Percentiles rank a stretch among this genome's conserved stretches.
These are phyloP conservation scores for Pseudogymnoascus sp. DNA, from an alignment of 2,329 filamentous ascomycete genomes.

Conservation along the genomic window DNA sequence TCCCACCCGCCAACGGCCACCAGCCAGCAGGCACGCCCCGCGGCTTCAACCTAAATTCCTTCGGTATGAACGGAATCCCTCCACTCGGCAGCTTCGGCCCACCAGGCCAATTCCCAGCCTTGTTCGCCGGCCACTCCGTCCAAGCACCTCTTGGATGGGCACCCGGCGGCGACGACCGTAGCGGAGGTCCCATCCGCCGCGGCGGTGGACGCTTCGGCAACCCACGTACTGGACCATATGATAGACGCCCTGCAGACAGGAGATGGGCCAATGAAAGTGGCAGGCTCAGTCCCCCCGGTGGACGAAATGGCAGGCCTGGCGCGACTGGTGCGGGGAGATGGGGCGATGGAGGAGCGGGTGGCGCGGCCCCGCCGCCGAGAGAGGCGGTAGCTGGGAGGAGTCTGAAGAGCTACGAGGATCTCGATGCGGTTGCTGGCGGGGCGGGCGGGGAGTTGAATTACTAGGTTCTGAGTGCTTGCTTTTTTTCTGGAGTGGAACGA, in stretches of 20 bases:
- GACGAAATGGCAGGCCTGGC: slow-evolving; percentile 43
- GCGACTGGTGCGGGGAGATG: slow-evolving; percentile 53
- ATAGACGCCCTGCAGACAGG: slow-evolving; percentile 56
- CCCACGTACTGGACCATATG: slow-evolving; percentile 63
- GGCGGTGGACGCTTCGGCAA: slow-evolving; percentile 58
- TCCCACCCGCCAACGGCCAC: slow-evolving; percentile 73
- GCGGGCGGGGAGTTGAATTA: slow-evolving; percentile 87
- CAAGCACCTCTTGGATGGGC: slow-evolving; percentile 43
- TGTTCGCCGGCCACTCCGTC: slow-evolving; percentile 48
- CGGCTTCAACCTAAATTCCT: slow-evolving; percentile 80
- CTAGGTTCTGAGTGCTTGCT: slow-evolving; percentile 34
- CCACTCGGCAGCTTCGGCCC: slow-evolving; percentile 53
- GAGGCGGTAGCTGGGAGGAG: slow-evolving; percentile 91
- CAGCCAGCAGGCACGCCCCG: slow-evolving; percentile 77
- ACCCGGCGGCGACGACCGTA: slow-evolving; percentile 46
- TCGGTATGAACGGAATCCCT: slow-evolving; percentile 53
- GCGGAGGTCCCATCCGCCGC: slow-evolving; percentile 61
- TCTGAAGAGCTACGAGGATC: slow-evolving; percentile 93
- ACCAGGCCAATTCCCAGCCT: slow-evolving; percentile 43
- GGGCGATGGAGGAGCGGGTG: slow-evolving; percentile 68
- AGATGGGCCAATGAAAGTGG: slow-evolving; percentile 42
- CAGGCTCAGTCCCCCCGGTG: slow-evolving; percentile 44
- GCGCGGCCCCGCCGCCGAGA: slow-evolving; percentile 71
- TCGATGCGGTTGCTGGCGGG: slow-evolving; percentile 74
- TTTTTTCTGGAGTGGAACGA: neutral